Conservation (phyloP, 2,329 filamentous ascomycete genomes). For the Rhexocercosporidium sp. region DNA sequence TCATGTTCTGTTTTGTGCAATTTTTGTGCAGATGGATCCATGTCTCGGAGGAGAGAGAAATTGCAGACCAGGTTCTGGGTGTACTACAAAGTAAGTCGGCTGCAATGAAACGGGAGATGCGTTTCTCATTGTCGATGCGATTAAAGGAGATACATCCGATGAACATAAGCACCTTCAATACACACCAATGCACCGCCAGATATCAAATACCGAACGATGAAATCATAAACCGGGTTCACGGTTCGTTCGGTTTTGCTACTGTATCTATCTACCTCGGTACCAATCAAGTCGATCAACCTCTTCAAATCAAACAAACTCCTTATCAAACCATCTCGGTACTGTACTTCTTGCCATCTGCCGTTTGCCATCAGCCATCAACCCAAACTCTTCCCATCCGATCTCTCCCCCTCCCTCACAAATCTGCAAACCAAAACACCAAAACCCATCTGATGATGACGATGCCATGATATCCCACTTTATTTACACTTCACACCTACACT, state of each 20-base stretch:
- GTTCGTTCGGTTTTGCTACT: neutral
- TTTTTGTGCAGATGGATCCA: neutral
- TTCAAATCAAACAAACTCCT: neutral
- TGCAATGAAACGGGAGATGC: neutral
- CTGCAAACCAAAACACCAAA: no score
- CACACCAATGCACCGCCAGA: neutral
- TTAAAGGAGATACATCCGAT: neutral
- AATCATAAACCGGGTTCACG: neutral
- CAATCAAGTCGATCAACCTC: no score
- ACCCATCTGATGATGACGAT: neutral
- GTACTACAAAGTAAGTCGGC: no score
- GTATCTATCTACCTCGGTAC: no score
- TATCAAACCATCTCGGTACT: neutral
- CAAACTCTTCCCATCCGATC: neutral
- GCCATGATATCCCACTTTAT: neutral
- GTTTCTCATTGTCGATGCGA: no score
- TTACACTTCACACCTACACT: no score
- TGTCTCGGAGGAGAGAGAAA: neutral
- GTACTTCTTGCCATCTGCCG: neutral
- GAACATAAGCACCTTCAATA: neutral
- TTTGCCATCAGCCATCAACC: no score
- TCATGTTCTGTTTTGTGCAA: neutral
- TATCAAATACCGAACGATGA: conserved; percentile 1
- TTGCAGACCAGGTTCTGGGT: no score
- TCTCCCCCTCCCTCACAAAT: no score